A percentile compares a stretch with the other conserved stretches of the same genome.
Conservation (phyloP, 495 filamentous ascomycete species). For the Astrothelium subdiscretum region DNA sequence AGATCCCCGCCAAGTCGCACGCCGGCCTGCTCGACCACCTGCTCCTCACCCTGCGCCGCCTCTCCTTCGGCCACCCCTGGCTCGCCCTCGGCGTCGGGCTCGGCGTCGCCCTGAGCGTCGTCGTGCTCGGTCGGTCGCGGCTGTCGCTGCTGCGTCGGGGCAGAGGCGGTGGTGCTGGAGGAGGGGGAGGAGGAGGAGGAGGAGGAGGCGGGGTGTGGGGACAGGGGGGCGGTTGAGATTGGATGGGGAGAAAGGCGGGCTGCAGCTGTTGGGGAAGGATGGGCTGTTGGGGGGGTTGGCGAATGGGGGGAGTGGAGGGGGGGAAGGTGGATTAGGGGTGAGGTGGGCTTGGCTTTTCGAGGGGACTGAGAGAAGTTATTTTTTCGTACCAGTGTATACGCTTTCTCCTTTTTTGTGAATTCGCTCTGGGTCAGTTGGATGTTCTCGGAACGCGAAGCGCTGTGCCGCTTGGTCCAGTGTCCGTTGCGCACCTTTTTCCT, state of each 20-base stretch:
- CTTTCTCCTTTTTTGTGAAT: too few species aligned
- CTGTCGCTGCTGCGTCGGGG: too few species aligned
- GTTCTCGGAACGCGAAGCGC: too few species aligned
- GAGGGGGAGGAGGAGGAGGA: constrained; percentile 25
- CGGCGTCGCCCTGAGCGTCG: constrained; percentile 38
- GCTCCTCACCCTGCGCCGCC: constrained; percentile 62
- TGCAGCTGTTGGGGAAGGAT: constrained; percentile 62
- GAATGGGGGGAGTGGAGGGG: constrained; percentile 42
- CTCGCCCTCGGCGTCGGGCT: constrained; percentile 52
- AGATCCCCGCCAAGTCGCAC: constrained; percentile 79
- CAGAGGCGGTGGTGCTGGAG: too few species aligned
- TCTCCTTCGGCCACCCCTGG: constrained; percentile 60
- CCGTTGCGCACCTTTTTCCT: too few species aligned
- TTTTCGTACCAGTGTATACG: background rate
- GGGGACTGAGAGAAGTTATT: background rate
- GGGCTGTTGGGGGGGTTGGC: constrained; percentile 44
- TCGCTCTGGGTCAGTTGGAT: too few species aligned
- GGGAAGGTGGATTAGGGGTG: constrained; percentile 63
- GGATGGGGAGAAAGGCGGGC: constrained; percentile 59
- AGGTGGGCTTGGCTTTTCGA: background rate
- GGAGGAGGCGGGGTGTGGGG: constrained; percentile 16
- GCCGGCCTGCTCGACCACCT: constrained; percentile 63
- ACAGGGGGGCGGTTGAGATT: constrained; percentile 62
- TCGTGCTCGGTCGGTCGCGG: constrained; percentile 36
- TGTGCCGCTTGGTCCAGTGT: too few species aligned